phyloP scores from a whole-genome alignment of 148 eudicot species.

The Vaccinium darrowii region DNA sequence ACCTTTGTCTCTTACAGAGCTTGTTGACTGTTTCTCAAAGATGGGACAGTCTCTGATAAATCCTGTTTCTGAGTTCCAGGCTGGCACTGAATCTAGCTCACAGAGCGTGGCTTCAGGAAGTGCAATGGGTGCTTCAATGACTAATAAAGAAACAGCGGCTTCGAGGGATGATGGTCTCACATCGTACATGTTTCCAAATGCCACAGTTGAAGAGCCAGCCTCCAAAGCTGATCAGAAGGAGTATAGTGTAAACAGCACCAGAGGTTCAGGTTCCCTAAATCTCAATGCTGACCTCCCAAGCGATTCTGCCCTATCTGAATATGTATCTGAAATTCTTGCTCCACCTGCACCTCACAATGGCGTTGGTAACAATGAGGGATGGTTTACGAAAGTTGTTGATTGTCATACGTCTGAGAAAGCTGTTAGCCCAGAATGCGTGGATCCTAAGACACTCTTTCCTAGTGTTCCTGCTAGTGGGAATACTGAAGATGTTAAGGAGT shows the following conservation, averaged over 20 bases:
- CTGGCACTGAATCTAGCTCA: conserved; percentile 17
- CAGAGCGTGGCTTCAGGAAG: conserved; percentile 7
- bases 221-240: conserved; percentile 1
- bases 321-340: not conserved
- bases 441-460: not conserved
- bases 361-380: not conserved
- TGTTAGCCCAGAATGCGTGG: not conserved
- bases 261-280: not conserved
- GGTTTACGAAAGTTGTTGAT: not conserved
- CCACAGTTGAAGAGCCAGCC: conserved; percentile 15
- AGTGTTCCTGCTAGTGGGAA: not conserved
- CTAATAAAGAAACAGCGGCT: conserved; percentile 22
- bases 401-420: not conserved
- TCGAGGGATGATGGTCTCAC: conserved; percentile 15
- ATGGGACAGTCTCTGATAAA: conserved; percentile 33
- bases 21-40: conserved; percentile 42
- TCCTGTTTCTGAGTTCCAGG: conserved; percentile 22
- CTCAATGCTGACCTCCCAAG: not conserved
- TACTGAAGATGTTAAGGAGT: conserved; percentile 2
- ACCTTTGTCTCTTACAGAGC: conserved; percentile 44
- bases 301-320: not conserved
- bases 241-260: not conserved
- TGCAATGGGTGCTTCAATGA: conserved; percentile 1
- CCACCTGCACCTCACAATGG: not conserved
- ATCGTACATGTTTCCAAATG: conserved; percentile 3